Evolutionary conservation across 2,329 filamentous ascomycete species (phyloP).

Genomic region (Aspergillus aculeatinus): DNA sequence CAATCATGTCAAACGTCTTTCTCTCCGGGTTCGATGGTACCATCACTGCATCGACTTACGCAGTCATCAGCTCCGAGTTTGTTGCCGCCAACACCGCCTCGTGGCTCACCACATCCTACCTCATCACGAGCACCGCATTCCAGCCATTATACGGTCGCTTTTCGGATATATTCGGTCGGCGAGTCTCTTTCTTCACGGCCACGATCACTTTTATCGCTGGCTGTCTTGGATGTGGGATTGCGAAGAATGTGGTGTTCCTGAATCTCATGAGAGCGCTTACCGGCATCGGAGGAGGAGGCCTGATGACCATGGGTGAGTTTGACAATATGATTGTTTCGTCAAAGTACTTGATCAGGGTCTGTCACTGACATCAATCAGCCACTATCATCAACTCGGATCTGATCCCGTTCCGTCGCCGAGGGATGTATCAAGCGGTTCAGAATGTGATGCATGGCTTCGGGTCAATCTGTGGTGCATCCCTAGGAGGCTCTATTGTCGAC

Average conservation of each 20-base stretch:
- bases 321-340: background rate
- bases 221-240: conserved; percentile 68
- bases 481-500: conserved; percentile 47
- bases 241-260: conserved; percentile 66
- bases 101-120: conserved; percentile 61
- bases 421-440: conserved; percentile 66
- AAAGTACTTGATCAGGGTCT: background rate
- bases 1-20: conserved; percentile 66
- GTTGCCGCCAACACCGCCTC: conserved; percentile 47
- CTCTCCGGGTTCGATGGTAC: conserved; percentile 55
- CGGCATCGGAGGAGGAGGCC: conserved; percentile 70
- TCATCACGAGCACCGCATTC: conserved; percentile 65
- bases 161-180: conserved; percentile 67
- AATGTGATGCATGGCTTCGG: conserved; percentile 64
- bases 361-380: conserved; percentile 29
- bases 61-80: conserved; percentile 50
- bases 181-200: conserved; percentile 61
- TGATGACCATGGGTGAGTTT: conserved; percentile 59
- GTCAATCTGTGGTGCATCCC: conserved; percentile 55
- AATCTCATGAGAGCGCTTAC: conserved; percentile 69
- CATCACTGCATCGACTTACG: conserved; percentile 47
- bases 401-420: conserved; percentile 70
- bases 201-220: conserved; percentile 63
- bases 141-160: conserved; percentile 72
- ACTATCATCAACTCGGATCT: conserved; percentile 72